Base-by-base conservation (phyloP, 1,139 yeast genomes). In the Blastobotrys proliferans region DNA sequence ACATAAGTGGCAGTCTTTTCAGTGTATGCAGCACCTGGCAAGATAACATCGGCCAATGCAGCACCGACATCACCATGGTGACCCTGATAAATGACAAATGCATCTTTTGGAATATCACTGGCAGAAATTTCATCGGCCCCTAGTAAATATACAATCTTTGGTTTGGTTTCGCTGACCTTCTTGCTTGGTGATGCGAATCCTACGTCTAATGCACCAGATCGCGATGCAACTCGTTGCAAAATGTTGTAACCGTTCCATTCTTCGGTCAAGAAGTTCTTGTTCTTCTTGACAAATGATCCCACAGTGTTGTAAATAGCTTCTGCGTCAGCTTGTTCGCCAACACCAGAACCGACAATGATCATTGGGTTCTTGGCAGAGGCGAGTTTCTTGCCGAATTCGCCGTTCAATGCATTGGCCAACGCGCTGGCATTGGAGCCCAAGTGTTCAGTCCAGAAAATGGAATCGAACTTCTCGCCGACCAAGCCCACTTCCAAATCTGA, bases 1-100 rank as follows among this genome's bases (percentile, higher is more conserved):
- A 86, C 90, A 64, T 78, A 86, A n/a, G 94, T 86, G 49, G 84
- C 92, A 26, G 82, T 69, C 69, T 86, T 86, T 65, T 86, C 95
- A 34, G 95, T 86, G 74, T 83, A 86, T 35, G 95, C 95, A 30
- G 92, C 75, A 43, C 92, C 92, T 45, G 95, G 95, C 54, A 86
- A 75, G 48, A 86, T 77, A 35, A 86, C 94, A 62, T 86, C 95
- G 38, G 95, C 95, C 56, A 79, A 76, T 16, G 92, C 82, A 25
- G 95, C 95, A 56, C 95, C 95, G 30, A 77, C 65, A 56, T 86
- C 95, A 69, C 95, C 95, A 66, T 86, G 95, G 66, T 86, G 95
- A 45, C 95, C 95, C 69, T 86, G 90, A 69, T 86, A 86, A 44
- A 86, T 81, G 29, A 86, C 95, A 63, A 86, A 86, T 9, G 95